Percentiles rank a stretch among this genome's conserved stretches.
phyloP scores from a whole-genome alignment of 768 basidiomycete genomes.

The Lactarius evosmus region DNA sequence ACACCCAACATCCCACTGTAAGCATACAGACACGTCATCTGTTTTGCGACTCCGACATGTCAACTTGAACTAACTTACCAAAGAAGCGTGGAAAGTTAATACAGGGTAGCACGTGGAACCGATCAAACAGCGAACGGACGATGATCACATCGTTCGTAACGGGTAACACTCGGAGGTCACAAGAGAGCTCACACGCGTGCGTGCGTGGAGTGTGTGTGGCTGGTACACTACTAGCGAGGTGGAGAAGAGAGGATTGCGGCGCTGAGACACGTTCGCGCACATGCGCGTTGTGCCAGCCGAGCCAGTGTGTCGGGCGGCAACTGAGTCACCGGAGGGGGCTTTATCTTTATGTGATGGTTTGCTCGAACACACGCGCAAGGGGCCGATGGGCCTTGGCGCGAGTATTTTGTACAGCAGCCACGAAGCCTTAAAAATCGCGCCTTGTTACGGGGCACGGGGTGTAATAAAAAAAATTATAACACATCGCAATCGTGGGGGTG shows the following conservation, averaged over 20 bases:
- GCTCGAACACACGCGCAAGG: background rate
- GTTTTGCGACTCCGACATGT: background rate
- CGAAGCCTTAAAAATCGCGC: background rate
- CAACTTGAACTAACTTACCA: background rate
- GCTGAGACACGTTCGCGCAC: no score
- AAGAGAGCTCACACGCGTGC: no score
- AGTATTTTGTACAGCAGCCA: background rate
- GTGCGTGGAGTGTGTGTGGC: background rate
- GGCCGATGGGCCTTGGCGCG: background rate
- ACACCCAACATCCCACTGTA: background rate
- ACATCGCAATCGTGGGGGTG: background rate
- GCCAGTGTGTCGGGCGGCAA: background rate
- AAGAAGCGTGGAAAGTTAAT: background rate
- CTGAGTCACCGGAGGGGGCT: background rate
- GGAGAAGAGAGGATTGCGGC: no score
- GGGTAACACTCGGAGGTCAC: background rate
- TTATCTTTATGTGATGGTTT: background rate
- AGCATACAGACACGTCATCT: background rate
- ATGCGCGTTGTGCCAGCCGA: background rate
- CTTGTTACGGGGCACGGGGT: background rate
- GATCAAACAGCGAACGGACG: background rate
- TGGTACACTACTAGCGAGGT: background rate
- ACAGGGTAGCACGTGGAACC: background rate
- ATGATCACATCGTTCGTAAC: no score
- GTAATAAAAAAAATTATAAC: background rate